phyloP scores from a whole-genome alignment of 2,329 filamentous ascomycete species.

The Fusarium ambrosium region DNA sequence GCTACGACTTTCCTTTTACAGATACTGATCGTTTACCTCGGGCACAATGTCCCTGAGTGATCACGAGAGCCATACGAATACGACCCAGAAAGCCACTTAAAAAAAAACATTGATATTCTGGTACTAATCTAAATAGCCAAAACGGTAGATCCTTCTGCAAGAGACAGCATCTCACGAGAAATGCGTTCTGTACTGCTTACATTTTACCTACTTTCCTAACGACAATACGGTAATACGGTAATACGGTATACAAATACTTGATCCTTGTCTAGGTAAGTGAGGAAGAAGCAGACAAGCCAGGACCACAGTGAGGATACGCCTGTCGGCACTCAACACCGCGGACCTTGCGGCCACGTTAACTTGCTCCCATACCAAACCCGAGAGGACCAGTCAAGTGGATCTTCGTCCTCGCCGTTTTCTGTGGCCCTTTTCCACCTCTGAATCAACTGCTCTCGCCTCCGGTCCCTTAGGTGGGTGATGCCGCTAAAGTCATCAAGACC shows the following conservation, averaged over 20 bases:
- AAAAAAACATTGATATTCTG: neutral
- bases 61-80: neutral
- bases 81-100: neutral
- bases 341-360: neutral
- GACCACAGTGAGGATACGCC: neutral
- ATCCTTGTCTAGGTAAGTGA: neutral
- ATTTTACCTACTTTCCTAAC: no score
- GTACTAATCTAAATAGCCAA: neutral
- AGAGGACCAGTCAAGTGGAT: neutral
- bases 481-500: neutral
- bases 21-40: neutral
- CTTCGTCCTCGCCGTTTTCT: neutral
- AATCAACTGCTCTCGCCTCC: neutral
- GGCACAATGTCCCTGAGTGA: neutral
- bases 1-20: neutral
- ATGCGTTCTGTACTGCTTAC: no score
- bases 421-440: neutral
- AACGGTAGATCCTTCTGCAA: neutral
- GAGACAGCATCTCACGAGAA: neutral
- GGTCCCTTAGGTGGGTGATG: neutral
- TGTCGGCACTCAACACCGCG: neutral
- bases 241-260: no score
- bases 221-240: no score
- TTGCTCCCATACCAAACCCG: neutral
- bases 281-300: neutral